phyloP scores from a whole-genome alignment of 768 basidiomycete genomes.

The Clathrus columnatus region DNA sequence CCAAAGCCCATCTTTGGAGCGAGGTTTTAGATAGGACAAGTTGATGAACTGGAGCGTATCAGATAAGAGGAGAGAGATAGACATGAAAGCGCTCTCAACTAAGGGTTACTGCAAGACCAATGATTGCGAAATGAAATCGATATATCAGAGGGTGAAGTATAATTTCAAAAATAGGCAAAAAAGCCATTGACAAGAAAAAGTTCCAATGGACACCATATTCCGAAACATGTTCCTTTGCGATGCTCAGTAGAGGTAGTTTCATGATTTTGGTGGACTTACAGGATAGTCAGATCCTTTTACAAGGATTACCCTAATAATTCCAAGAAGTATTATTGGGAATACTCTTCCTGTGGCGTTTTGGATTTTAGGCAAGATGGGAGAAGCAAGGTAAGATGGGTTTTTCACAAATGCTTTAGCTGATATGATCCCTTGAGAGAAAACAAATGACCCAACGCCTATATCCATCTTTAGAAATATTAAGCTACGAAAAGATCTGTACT shows the following conservation, averaged over 20 bases:
- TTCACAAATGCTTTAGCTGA: constrained; percentile 78
- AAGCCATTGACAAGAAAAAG: constrained; percentile 89
- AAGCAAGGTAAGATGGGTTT: constrained; percentile 43
- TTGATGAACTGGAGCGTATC: constrained; percentile 58
- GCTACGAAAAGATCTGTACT: constrained; percentile 1
- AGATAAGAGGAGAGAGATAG: background rate
- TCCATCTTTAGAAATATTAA: constrained; percentile 67
- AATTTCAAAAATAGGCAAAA: constrained; percentile 67
- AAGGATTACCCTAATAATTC: constrained; percentile 66
- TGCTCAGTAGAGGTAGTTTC: no score
- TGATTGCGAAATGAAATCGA: constrained; percentile 45
- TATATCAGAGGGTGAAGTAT: constrained; percentile 58
- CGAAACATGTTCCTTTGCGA: constrained; percentile 75
- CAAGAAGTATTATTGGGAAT: constrained; percentile 61
- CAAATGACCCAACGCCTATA: constrained; percentile 92
- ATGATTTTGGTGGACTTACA: no score
- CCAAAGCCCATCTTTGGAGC: constrained; percentile 56
- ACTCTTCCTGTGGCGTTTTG: constrained; percentile 43
- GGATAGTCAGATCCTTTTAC: constrained; percentile 95
- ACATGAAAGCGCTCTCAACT: constrained; percentile 19
- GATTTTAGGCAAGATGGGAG: constrained; percentile 45
- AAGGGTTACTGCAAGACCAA: constrained; percentile 54
- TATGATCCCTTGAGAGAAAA: constrained; percentile 90
- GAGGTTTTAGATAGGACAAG: constrained; percentile 43
- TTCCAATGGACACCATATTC: constrained; percentile 99